A percentile compares a stretch with the other conserved stretches of the same genome.
These are phyloP conservation scores for Rhizopus stolonifer DNA, from an alignment of 371 early-diverging fungal genomes.

Conservation along the genomic window DNA sequence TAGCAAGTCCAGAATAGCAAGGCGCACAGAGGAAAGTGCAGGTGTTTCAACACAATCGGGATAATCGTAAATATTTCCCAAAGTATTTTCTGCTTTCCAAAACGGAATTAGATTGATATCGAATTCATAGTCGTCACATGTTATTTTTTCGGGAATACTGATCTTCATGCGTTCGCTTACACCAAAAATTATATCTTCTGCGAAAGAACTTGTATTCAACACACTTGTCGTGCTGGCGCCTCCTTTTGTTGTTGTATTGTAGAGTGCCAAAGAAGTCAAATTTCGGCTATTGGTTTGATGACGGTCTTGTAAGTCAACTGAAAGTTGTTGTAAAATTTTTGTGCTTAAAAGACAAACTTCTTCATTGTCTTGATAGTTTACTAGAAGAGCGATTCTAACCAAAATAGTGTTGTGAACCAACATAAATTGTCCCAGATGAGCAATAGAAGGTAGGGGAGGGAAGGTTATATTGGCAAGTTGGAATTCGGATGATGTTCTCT, in stretches of 20 bases:
- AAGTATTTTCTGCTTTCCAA: slow-evolving; percentile 35
- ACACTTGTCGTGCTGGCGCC: slow-evolving; percentile 70
- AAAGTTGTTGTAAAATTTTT: slow-evolving; percentile 69
- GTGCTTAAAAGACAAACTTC: slow-evolving; percentile 77
- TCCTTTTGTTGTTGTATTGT: slow-evolving; percentile 25
- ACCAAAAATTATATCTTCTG: slow-evolving; percentile 71
- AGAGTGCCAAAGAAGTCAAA: neutral
- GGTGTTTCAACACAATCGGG: slow-evolving; percentile 21
- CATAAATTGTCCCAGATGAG: slow-evolving; percentile 77
- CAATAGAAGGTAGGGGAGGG: slow-evolving; percentile 51
- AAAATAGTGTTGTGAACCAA: slow-evolving; percentile 66
- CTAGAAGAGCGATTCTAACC: slow-evolving; percentile 67
- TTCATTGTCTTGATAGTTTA: slow-evolving; percentile 61
- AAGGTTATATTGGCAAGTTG: slow-evolving; percentile 26
- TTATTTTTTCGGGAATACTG: slow-evolving; percentile 52
- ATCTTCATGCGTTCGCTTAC: slow-evolving; percentile 75
- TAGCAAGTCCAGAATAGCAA: slow-evolving; percentile 73
- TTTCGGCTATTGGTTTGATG: neutral
- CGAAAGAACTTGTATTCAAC: slow-evolving; percentile 60
- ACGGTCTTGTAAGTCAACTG: slow-evolving; percentile 51
- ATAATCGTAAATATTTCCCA: slow-evolving; percentile 20
- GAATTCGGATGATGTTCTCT: slow-evolving; percentile 28
- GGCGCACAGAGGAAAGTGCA: slow-evolving; percentile 53
- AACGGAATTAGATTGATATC: slow-evolving; percentile 50
- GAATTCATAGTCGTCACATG: slow-evolving; percentile 41